Evolutionary conservation across 2,329 filamentous ascomycete genomes (phyloP).

Genomic region (Colletotrichum kahawae): DNA sequence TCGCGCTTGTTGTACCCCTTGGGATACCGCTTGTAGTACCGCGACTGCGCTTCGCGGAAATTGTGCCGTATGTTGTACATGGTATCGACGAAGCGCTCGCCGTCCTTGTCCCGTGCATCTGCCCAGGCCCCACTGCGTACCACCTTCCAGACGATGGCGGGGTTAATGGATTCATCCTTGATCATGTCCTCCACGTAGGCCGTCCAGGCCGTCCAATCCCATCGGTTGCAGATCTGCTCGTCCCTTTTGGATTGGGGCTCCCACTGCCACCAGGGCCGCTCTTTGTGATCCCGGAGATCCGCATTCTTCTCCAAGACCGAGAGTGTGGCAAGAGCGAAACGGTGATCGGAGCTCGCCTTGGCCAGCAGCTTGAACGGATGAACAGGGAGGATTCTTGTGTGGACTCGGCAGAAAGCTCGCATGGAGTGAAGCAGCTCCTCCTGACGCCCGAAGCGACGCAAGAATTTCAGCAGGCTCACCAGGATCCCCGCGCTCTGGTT

Average conservation of each 20-base stretch:
- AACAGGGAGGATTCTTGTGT: neutral
- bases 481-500: neutral
- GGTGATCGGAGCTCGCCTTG: conserved; percentile 27
- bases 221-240: conserved; percentile 15
- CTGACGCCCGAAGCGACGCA: conserved; percentile 20
- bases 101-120: neutral
- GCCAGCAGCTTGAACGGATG: conserved; percentile 13
- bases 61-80: too few relatives aligned
- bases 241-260: neutral
- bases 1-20: too few relatives aligned
- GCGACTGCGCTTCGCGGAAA: too few relatives aligned
- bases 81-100: neutral
- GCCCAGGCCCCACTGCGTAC: conserved; percentile 23
- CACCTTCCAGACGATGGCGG: conserved; percentile 31
- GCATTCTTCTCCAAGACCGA: conserved; percentile 1
- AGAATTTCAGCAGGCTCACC: conserved; percentile 17
- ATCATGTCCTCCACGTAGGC: conserved; percentile 36
- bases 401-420: neutral
- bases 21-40: too few relatives aligned
- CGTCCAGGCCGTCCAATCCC: conserved; percentile 39
- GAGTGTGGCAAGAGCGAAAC: conserved; percentile 29
- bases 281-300: neutral
- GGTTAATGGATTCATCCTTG: conserved; percentile 30
- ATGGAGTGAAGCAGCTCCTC: conserved; percentile 22
- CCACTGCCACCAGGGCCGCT: neutral